Base-by-base conservation (phyloP, 768 basidiomycete genomes). In the Mrakia blollopis region DNA sequence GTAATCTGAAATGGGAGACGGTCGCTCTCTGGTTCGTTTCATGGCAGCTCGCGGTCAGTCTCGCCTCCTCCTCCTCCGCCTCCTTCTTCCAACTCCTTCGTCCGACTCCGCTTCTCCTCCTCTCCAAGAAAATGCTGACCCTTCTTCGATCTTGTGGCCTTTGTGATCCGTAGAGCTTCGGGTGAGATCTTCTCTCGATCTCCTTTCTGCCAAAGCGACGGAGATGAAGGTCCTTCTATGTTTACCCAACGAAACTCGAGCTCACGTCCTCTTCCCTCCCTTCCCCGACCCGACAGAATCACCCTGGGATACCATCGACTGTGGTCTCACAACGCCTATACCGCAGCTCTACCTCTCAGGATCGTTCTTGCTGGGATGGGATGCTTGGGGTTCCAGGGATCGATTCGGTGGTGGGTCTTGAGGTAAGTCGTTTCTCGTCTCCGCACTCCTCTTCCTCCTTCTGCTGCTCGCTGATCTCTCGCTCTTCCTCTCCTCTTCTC, bases 241-340 rank as follows among this genome's bases (percentile, higher is more conserved):
- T 32, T 30, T 39, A 6, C 39, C 30, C 73, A n/a, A 47, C 28
- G 23, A 28, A 25, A 21, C n/a, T 39, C 14, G 25, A 32, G n/a
- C 28, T 54, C 13, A 37, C 68, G n/a, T 35, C 70, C 3, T 23
- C n/a, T 30, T 11, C 37, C 25, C 3, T 68, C 23, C 65, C 35
- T 35, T 23, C 21, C 8, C 41, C 7, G 30, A 11, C 16, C 9
- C 37, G 30, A 21, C 28, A 91, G 91, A 1, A 88, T 92, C 68
- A 92, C 89, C 3, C 85, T 91, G 79, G 91, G 91, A 0, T 92
- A 92, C 81, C 91, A 92, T 81, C 87, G 91, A 0, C 83, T 92
- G n/a, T 92, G 90, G 83, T 91, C 91, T 8, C 91, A 92, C 80
- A 87, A 88, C 6, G 86, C 91, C 2, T 92, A 91, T 82, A 86